Evolutionary conservation across 768 basidiomycete genomes (phyloP), one percentile per base, ranked within the genome.

Genomic region (Russula sp.): DNA sequence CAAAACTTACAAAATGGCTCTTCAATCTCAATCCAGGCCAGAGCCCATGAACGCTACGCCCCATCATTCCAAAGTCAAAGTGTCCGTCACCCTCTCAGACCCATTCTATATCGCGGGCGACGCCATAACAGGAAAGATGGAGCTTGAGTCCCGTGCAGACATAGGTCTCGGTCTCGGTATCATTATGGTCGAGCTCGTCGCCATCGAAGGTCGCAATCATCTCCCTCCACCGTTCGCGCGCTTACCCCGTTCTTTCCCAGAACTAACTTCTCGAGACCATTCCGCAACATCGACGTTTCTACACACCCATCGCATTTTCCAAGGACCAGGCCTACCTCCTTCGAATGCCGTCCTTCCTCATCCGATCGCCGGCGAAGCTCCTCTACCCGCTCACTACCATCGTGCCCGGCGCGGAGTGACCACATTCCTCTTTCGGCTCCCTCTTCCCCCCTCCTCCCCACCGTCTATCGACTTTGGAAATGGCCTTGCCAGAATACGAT

Each of bases 31-130:
- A 59, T 73, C 76, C 18, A 71, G 76, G 51, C 75, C 78, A 6
- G 81, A 80, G 75, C 87, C 88, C 13, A 92, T 92, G 90, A 92
- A 93, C 74, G 85, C 87, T 35, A 83, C 84, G n/a, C 80, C 85
- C 0, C 78, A 86, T 71, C 91, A 92, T 72, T 77, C 89, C 32
- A 93, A 91, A 75, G 82, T 92, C 72, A 89, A 82, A 72, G 81
- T 89, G 16, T 79, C 86, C 13, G 71, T 88, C 20, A 79, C 77
- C 7, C 76, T 90, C 7, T 79, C 82, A 1, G 81, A 88, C 66
- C 71, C 81, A 2, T 76, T 80, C 34, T 88, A 82, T 69, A 80
- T 89, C 55, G 85, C 90, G 1, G 91, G 91, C 0, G 75, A 77
- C 42, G 75, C 80, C 66, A 79, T 91, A 39, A 77, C 84, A 6